Evolutionary conservation across 78 protist genomes (phyloP).

Genomic region (Dictyostelium intermedium): DNA sequence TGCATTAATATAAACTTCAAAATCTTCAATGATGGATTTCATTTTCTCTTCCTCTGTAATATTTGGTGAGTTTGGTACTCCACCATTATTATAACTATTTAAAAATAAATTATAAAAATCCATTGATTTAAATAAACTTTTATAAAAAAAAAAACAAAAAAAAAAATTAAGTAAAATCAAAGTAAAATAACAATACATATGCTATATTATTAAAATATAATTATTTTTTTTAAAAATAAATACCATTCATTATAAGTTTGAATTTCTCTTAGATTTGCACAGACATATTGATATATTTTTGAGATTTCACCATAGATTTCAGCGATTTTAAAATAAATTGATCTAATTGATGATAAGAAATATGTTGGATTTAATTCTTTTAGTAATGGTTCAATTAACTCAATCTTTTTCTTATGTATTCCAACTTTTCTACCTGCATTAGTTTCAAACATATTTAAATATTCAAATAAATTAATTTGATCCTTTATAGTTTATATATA

Average conservation of each 20-base stretch:
- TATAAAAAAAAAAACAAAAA: background rate
- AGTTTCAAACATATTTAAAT: conserved; percentile 12
- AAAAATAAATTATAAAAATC: conserved; percentile 3
- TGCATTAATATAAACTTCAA: background rate
- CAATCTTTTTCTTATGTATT: conserved; percentile 10
- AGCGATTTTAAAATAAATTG: conserved; percentile 9
- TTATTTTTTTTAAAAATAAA: too few relatives aligned
- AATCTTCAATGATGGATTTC: conserved; percentile 2
- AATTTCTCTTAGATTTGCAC: conserved; percentile 9
- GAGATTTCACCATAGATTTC: conserved; percentile 10
- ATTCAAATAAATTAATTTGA: conserved; percentile 1
- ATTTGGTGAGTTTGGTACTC: background rate
- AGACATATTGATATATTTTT: conserved; percentile 9
- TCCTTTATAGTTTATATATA: background rate
- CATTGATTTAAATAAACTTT: conserved; percentile 5
- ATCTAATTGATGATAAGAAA: background rate
- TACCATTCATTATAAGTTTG: background rate
- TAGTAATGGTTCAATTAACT: conserved; percentile 5
- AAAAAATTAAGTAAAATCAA: background rate
- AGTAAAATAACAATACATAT: too few relatives aligned
- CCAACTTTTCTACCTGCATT: background rate
- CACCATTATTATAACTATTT: background rate
- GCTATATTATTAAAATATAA: too few relatives aligned
- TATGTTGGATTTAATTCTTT: conserved; percentile 30
- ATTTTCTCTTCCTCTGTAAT: background rate